Evolutionary conservation across 495 filamentous ascomycete genomes (phyloP).

Genomic region (Penicillium cosmopolitanum): DNA sequence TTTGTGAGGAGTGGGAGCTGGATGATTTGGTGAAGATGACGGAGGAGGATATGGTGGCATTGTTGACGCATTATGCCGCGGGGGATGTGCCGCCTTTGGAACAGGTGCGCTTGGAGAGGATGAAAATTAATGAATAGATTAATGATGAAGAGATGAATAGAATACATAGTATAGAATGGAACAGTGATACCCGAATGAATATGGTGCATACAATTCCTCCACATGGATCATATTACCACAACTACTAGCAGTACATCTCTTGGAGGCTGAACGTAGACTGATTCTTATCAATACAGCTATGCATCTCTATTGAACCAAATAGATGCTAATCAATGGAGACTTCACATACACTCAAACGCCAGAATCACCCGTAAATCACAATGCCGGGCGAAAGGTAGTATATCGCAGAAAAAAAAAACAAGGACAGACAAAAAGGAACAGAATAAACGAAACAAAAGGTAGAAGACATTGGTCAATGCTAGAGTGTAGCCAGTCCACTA

Average conservation of each 20-base stretch:
- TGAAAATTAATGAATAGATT: slow-evolving; percentile 8
- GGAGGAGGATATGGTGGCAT: slow-evolving; percentile 79
- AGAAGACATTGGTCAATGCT: background rate
- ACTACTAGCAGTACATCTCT: background rate
- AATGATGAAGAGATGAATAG: background rate
- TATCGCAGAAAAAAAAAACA: slow-evolving; percentile 36
- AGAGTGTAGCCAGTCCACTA: slow-evolving; percentile 2
- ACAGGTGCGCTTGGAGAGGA: slow-evolving; percentile 34
- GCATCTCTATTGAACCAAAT: slow-evolving; percentile 28
- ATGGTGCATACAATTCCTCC: background rate
- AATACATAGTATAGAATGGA: background rate
- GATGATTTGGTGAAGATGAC: slow-evolving; percentile 85
- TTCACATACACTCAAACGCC: slow-evolving; percentile 21
- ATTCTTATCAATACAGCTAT: slow-evolving; percentile 37
- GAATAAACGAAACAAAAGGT: background rate
- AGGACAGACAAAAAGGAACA: slow-evolving; percentile 4
- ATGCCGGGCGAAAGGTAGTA: slow-evolving; percentile 25
- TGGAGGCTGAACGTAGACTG: slow-evolving; percentile 4
- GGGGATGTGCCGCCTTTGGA: slow-evolving; percentile 45
- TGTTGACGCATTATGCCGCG: slow-evolving; percentile 70
- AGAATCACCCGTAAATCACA: slow-evolving; percentile 26
- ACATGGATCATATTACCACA: too few relatives aligned
- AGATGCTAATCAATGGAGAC: slow-evolving; percentile 6
- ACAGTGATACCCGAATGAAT: background rate
- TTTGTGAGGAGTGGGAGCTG: slow-evolving; percentile 85